These are phyloP conservation scores for Podila epigama DNA, from an alignment of 192 early-diverging fungal genomes.

Conservation along the genomic window DNA sequence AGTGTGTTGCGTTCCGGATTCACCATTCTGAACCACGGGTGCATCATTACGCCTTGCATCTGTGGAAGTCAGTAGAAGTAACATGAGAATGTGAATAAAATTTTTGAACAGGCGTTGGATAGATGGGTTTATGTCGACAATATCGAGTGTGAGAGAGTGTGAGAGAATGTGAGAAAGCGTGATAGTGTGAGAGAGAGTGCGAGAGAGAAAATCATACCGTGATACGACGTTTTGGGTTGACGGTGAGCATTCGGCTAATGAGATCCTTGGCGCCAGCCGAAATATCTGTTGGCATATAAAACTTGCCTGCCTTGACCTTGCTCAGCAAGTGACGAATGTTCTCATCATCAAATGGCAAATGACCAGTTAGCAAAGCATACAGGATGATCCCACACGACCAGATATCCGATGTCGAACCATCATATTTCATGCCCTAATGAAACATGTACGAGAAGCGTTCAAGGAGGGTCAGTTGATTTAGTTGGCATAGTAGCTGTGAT, in stretches of 20 bases:
- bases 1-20: slow-evolving; percentile 44
- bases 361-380: slow-evolving; percentile 76
- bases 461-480: not conserved
- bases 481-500: not conserved
- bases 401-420: slow-evolving; percentile 74
- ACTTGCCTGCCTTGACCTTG: slow-evolving; percentile 57
- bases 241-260: slow-evolving; percentile 55
- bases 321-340: slow-evolving; percentile 40
- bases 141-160: too few relatives aligned
- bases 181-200: too few relatives aligned
- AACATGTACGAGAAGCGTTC: too few relatives aligned
- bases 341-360: slow-evolving; percentile 73
- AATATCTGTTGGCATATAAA: slow-evolving; percentile 59
- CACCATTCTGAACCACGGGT: slow-evolving; percentile 57
- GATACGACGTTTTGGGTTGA: slow-evolving; percentile 53
- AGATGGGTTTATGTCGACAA: too few relatives aligned
- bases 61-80: not conserved
- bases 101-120: too few relatives aligned
- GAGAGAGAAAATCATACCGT: too few relatives aligned
- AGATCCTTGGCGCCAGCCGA: slow-evolving; percentile 54
- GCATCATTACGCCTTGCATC: slow-evolving; percentile 59
- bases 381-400: slow-evolving; percentile 86
- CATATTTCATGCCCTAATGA: slow-evolving; percentile 67
- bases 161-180: too few relatives aligned
- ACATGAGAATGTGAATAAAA: not conserved